Evolutionary conservation across 2,329 filamentous ascomycete species (phyloP).

Genomic region (Hymenoscyphus scutula): DNA sequence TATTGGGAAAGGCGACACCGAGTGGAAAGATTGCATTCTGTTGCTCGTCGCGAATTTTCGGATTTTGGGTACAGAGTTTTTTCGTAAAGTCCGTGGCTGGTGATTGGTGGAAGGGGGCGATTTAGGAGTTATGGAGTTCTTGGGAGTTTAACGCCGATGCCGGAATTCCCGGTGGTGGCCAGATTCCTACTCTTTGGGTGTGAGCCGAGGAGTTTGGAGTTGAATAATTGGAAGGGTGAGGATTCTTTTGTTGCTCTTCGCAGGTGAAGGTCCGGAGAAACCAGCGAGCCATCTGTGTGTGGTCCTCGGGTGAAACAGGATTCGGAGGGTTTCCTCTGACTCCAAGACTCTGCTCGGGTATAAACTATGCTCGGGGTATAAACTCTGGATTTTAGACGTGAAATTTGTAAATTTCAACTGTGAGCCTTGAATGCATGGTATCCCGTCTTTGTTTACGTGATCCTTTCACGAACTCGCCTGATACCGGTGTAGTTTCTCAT

Average conservation of each 20-base stretch:
- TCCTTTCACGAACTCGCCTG: no score
- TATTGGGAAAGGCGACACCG: neutral
- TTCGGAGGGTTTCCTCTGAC: neutral
- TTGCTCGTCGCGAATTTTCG: conserved; percentile 4
- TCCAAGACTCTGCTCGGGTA: no score
- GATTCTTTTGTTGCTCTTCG: neutral
- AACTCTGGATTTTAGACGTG: no score
- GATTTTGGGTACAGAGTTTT: neutral
- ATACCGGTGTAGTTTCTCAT: no score
- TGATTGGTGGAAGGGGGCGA: neutral
- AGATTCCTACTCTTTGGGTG: neutral
- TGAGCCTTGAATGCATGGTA: no score
- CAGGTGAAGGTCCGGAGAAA: neutral
- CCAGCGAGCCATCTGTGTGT: no score
- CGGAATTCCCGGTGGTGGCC: neutral
- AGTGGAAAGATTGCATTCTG: neutral
- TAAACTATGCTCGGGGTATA: no score
- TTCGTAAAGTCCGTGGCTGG: neutral
- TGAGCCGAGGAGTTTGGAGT: neutral
- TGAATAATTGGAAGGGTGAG: neutral
- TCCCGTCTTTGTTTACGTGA: no score
- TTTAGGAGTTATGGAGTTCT: neutral
- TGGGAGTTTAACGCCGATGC: neutral
- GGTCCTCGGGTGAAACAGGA: neutral
- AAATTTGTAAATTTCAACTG: no score